Percentiles rank a stretch among this genome's conserved stretches.
These are phyloP conservation scores for Eutypella sp. DNA, from an alignment of 2,329 filamentous ascomycete species.

Conservation along the genomic window DNA sequence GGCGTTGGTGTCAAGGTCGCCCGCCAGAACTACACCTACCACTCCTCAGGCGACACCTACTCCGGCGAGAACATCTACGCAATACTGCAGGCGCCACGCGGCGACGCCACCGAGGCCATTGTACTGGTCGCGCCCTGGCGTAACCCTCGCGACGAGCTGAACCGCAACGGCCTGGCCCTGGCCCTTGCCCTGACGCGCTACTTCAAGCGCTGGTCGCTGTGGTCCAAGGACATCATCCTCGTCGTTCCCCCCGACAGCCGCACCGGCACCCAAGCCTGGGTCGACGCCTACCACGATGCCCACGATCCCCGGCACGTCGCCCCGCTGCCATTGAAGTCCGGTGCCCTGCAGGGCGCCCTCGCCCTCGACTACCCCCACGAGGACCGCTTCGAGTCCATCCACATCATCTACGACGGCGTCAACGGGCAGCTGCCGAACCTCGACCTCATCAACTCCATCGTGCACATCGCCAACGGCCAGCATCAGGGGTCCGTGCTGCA, in stretches of 20 bases:
- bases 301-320: conserved; percentile 68
- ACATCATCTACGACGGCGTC: conserved; percentile 90
- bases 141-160: conserved; percentile 73
- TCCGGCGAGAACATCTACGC: conserved; percentile 89
- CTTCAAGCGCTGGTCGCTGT: conserved; percentile 95
- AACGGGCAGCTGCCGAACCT: conserved; percentile 95
- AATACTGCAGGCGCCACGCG: conserved; percentile 85
- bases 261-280: conserved; percentile 91
- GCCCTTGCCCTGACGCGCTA: conserved; percentile 85
- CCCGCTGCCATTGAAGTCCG: conserved; percentile 81
- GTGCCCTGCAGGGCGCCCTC: conserved; percentile 84
- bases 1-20: conserved; percentile 82
- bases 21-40: conserved; percentile 82
- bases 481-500: conserved; percentile 80
- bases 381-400: conserved; percentile 77
- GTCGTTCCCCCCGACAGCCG: conserved; percentile 84
- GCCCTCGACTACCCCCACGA: conserved; percentile 91
- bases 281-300: conserved; percentile 93
- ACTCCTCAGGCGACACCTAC: conserved; percentile 67
- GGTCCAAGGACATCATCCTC: conserved; percentile 98
- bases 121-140: conserved; percentile 87
- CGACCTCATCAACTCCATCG: conserved; percentile 91
- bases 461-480: conserved; percentile 80
- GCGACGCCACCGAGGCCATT: conserved; percentile 95
- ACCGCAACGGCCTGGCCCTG: conserved; percentile 81